Evolutionary conservation across 768 basidiomycete genomes (phyloP), one percentile per base, ranked within the genome.

Genomic region (Naganishia friedmannii): DNA sequence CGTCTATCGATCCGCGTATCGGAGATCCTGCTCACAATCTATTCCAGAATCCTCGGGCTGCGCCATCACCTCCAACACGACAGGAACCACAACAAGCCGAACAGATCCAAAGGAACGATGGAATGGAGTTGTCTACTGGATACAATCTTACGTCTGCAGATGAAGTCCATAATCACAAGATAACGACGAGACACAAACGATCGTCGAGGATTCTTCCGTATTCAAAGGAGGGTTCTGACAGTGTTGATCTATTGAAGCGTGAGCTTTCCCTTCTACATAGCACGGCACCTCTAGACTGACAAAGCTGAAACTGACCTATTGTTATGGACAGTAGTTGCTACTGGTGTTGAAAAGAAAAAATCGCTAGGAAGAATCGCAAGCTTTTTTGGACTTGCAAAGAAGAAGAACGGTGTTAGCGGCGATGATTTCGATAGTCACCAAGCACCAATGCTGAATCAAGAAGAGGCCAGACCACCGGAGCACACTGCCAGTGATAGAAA

Each of bases 341-440:
- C 28, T 1, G 13, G 12, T 23, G 1, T 42, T 13, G 15, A 42
- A 26, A 63, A 45, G 37, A 46, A 45, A n/a, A 63, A 28, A 7
- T 7, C 39, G 21, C 7, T 17, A 26, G 21, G 45, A 4, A 46
- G 21, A 37, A 51, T 51, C 48, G 48, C 48, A 17, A 63, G 60
- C 39, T 45, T 63, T 34, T 45, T 63, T 23, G 60, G 28, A 10
- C 46, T 63, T 63, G 60, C 42, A 13, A 58, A 34, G 39, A 63
- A 46, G n/a, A 42, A 23, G 13, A 28, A n/a, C 6, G 42, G 39
- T 17, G 60, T 26, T 12, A 5, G 23, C 10, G 37, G 15, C 21
- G 37, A 26, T 19, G 26, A 13, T 15, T 37, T 28, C 2, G 23
- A 63, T 28, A 13, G 37, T 21, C 39, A 28, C 1, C 60, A 63